Evolutionary conservation across 129 eudicot genomes (phyloP).

Genomic region (Flaveria brownii): DNA sequence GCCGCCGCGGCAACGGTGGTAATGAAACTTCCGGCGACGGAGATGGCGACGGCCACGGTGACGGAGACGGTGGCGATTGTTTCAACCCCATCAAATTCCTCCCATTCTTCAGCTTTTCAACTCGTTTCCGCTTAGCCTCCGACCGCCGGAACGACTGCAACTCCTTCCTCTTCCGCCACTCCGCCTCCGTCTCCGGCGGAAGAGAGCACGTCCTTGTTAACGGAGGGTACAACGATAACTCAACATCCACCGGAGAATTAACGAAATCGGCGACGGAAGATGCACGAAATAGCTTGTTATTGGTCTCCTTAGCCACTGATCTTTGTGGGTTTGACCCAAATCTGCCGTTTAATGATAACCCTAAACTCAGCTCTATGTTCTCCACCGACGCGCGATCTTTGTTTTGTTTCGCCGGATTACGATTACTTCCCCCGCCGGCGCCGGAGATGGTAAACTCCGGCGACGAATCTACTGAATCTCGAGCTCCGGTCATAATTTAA

Average conservation of each 20-base stretch:
- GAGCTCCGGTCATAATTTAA: conserved; percentile 32
- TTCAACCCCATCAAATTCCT: conserved; percentile 8
- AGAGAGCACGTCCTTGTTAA: conserved; percentile 57
- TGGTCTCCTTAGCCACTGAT: background rate
- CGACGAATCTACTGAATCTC: conserved; percentile 31
- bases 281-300: conserved; percentile 33
- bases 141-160: conserved; percentile 46
- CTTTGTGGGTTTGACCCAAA: conserved; percentile 57
- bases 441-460: no score
- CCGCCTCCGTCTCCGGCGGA: conserved; percentile 57
- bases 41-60: background rate
- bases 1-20: conserved; percentile 3
- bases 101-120: conserved; percentile 47
- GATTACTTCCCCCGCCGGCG: background rate
- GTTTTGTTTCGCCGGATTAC: no score
- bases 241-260: conserved; percentile 31
- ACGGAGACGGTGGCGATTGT: conserved; percentile 16
- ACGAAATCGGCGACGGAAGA: conserved; percentile 40
- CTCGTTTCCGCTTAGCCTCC: conserved; percentile 58
- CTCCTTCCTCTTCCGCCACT: conserved; percentile 57
- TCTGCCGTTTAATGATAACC: conserved; percentile 62
- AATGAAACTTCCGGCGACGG: background rate
- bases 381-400: conserved; percentile 3
- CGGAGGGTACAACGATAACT: conserved; percentile 30
- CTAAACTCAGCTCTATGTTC: conserved; percentile 50